These are phyloP conservation scores for Zopfia rhizophila DNA, from an alignment of 2,329 filamentous ascomycete species.

Conservation along the genomic window DNA sequence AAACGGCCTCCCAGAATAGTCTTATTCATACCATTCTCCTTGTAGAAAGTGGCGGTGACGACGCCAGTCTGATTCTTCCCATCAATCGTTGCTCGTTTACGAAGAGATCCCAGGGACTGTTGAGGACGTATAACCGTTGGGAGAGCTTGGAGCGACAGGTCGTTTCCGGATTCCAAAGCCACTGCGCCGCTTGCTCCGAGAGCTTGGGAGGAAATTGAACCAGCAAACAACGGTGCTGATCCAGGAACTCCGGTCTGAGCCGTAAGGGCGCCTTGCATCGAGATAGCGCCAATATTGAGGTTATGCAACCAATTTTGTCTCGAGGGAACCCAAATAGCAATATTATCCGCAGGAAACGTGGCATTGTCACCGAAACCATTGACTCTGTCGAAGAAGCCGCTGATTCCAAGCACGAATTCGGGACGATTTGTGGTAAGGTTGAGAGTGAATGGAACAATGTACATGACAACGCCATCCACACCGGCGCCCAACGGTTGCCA, in stretches of 20 bases:
- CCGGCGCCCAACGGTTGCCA: constrained; percentile 88
- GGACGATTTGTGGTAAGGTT: constrained; percentile 76
- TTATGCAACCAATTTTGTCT: constrained; percentile 88
- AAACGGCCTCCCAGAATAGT: constrained; percentile 93
- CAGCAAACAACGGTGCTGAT: constrained; percentile 77
- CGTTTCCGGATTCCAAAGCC: constrained; percentile 61
- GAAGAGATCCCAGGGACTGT: constrained; percentile 41
- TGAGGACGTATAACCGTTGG: constrained; percentile 36
- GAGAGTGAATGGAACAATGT: constrained; percentile 79
- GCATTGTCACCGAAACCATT: constrained; percentile 72
- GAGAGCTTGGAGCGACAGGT: constrained; percentile 59
- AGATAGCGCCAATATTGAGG: constrained; percentile 69
- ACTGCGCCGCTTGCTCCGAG: constrained; percentile 78
- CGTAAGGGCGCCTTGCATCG: constrained; percentile 77
- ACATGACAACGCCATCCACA: constrained; percentile 80
- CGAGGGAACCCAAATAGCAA: constrained; percentile 93
- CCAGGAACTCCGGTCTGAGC: constrained; percentile 73
- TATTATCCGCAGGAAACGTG: constrained; percentile 73
- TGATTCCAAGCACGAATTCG: constrained; percentile 81
- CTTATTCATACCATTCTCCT: constrained; percentile 74
- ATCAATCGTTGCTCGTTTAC: constrained; percentile 56
- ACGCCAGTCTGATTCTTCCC: constrained; percentile 70
- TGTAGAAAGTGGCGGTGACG: constrained; percentile 82
- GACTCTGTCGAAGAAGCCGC: constrained; percentile 80
- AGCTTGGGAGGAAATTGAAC: constrained; percentile 82